A percentile compares a stretch with the other conserved stretches of the same genome.
Conservation (phyloP, 2,329 filamentous ascomycete genomes). For the Alternaria metachromatica region DNA sequence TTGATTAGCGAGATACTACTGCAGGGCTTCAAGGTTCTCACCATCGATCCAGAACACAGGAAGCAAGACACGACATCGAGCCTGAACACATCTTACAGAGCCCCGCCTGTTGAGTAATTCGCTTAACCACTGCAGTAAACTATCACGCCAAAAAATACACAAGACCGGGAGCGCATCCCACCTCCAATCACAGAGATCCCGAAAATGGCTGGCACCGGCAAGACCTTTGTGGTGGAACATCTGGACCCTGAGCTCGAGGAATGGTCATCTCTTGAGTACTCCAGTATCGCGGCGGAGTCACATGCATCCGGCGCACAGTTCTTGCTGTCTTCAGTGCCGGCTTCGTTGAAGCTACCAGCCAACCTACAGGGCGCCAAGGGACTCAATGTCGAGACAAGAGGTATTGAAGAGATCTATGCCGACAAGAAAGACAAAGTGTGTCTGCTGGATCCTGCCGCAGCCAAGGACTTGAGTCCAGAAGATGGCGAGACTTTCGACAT, state of each 20-base stretch:
- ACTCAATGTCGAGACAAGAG: conserved; percentile 74
- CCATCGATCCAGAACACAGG: conserved; percentile 16
- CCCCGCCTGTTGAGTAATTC: conserved; percentile 2
- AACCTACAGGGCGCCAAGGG: conserved; percentile 66
- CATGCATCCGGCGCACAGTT: conserved; percentile 71
- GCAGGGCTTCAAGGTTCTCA: conserved; percentile 35
- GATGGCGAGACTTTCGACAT: conserved; percentile 85
- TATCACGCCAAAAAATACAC: conserved; percentile 7
- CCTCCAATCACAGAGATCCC: conserved; percentile 9
- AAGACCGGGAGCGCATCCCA: conserved; percentile 21
- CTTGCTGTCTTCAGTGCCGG: conserved; percentile 80
- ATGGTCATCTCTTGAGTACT: conserved; percentile 95
- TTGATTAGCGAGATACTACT: conserved; percentile 33
- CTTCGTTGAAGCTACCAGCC: conserved; percentile 65
- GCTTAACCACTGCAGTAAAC: conserved; percentile 5
- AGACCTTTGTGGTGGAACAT: conserved; percentile 94
- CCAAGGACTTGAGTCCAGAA: conserved; percentile 79
- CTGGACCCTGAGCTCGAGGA: conserved; percentile 91
- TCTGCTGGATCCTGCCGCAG: conserved; percentile 84
- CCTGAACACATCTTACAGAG: not conserved
- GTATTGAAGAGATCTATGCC: conserved; percentile 83
- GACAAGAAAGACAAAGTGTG: conserved; percentile 79
- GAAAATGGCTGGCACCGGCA: conserved; percentile 50
- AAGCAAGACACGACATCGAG: not conserved
- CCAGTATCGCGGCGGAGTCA: conserved; percentile 83